Evolutionary conservation across 2,329 filamentous ascomycete species (phyloP), one percentile per base, ranked within the genome.

Genomic region (Fusarium guadeloupense): DNA sequence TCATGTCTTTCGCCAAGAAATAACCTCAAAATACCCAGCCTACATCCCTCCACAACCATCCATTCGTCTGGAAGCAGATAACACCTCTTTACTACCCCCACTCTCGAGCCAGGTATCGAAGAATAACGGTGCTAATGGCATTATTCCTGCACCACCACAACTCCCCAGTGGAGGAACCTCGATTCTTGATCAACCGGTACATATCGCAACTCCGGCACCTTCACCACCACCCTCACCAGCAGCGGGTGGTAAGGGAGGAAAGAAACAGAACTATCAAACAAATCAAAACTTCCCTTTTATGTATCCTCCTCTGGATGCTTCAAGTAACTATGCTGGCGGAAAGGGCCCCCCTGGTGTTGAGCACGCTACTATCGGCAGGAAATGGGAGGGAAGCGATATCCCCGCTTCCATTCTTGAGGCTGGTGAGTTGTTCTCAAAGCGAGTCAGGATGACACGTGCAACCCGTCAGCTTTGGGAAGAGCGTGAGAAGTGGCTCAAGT

Each of bases 181-280:
- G 0, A 98, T 99, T 69, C 83, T 99, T 21, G 88, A 98, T 72
- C 94, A 98, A 71, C 92, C 95, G 6, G 94, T 99, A 6, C 95
- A 99, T 74, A 99, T 99, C 68, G 95, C 95, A n/a, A 99, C 95
- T 1, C 95, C 95, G 1, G 94, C 93, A 0, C 95, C 95, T 2
- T 99, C 95, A 0, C 95, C 95, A 20, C 95, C 95, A 0, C 95
- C 95, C 1, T 97, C 94, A 2, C 95, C 95, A 1, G 84, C 81
- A 9, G 89, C 89, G 28, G 93, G 93, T 21, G 93, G 93, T 1
- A 99, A 98, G 75, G 92, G 91, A 46, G 93, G 90, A 1, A 99
- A 99, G 81, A 99, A 99, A 73, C 95, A 99, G 71, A 99, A 98
- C 68, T 99, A 99, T 70, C 95, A 99, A 75, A 99, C 95, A 0